Evolutionary conservation across 305 asterid species (phyloP).

Genomic region (Fraxinus sp.): DNA sequence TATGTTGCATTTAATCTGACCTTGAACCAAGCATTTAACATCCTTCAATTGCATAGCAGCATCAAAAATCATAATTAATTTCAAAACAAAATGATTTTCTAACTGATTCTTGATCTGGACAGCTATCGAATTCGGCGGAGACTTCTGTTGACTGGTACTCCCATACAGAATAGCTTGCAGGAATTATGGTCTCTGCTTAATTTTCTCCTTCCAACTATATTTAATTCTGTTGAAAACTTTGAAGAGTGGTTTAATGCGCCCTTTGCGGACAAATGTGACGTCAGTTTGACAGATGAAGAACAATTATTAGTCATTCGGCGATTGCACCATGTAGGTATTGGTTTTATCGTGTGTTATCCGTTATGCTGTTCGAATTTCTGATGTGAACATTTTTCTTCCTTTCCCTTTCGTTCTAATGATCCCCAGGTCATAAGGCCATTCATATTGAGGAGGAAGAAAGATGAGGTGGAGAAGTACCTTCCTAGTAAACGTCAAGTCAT

Average conservation of each 20-base stretch:
- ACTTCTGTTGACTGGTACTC: conserved; percentile 97
- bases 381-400: conserved; percentile 1
- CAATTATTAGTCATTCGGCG: conserved; percentile 88
- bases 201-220: conserved; percentile 94
- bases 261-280: conserved; percentile 89
- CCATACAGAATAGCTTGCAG: conserved; percentile 96
- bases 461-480: conserved; percentile 94
- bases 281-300: conserved; percentile 85
- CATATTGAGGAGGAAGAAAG: conserved; percentile 94
- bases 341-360: conserved; percentile 14
- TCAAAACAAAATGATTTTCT: conserved; percentile 22
- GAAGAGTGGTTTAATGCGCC: conserved; percentile 99
- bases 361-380: conserved; percentile 12
- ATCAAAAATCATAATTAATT: not conserved
- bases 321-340: conserved; percentile 76
- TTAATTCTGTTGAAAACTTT: conserved; percentile 85
- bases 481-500: conserved; percentile 94
- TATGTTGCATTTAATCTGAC: conserved; percentile 30
- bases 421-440: conserved; percentile 94
- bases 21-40: not conserved
- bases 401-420: conserved; percentile 29
- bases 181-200: conserved; percentile 97
- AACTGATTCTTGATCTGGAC: conserved; percentile 39
- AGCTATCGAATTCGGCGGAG: conserved; percentile 89
- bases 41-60: conserved; percentile 16